Base-by-base conservation (phyloP, 2,329 filamentous ascomycete genomes). In the Penicillium vulpinum region DNA sequence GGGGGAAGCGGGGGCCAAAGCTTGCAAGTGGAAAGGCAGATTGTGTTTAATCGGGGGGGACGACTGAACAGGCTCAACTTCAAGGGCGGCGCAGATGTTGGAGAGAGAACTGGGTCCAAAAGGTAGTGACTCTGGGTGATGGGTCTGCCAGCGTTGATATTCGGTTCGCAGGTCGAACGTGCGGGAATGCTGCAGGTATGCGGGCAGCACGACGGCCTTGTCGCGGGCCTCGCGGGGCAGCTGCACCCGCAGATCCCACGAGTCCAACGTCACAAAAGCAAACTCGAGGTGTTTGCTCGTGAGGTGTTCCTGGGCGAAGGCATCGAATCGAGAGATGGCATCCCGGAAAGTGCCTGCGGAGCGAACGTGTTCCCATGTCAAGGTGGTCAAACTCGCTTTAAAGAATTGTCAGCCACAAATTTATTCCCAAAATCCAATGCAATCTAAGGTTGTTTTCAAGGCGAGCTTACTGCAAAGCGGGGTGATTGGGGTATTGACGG, bases 1-100 rank as follows among this genome's bases (percentile, higher is more conserved):
- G 55, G 94, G 94, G 48, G 93, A 97, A 26, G 94, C 93, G 41
- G 94, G 94, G 47, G 94, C 94, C 61, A 99, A 82, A 13, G 94
- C 93, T 80, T 99, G 94, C 60, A 99, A 83, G 74, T 99, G 94
- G 80, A 99, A 99, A 11, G 94, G 94, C 38, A 99, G 84, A 74
- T 97, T 97, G 76, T 97, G 94, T 79, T 97, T 99, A 79, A 99
- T 97, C 43, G 94, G 94, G 55, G 94, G 93, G 71, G 92, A 97
- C 11, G 92, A 93, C 78, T 97, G 92, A 36, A 99, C 92, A 54
- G 95, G 92, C 78, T 99, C 94, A 46, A 99, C 94, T 78, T 99
- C 94, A 52, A 99, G 87, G 53, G 94, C 94, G 62, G 94, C 94
- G 80, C 94, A 99, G 75, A 99, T 99, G 78, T 97, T 97, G 68